Percentiles rank a stretch among this genome's conserved stretches.
Conservation (phyloP, 805 yeast species). For the Suhomyces vadensis region DNA sequence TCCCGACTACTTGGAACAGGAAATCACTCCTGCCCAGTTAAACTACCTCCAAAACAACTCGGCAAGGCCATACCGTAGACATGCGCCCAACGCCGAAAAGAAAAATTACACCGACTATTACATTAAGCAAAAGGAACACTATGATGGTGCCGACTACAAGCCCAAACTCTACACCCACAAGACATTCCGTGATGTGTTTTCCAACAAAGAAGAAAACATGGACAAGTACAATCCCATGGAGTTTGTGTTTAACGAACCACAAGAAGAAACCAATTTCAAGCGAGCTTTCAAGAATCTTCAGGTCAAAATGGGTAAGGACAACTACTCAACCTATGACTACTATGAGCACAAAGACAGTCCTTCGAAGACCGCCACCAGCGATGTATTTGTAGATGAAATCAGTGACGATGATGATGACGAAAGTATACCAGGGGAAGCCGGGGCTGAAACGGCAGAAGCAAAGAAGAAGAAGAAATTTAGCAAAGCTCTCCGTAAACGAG, state of each 20-base stretch:
- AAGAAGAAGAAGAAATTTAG: conserved; percentile 15
- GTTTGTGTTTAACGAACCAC: conserved; percentile 35
- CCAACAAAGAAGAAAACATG: conserved; percentile 29
- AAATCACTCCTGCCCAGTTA: conserved; percentile 42
- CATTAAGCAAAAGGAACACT: conserved; percentile 36
- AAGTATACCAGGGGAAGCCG: conserved; percentile 3
- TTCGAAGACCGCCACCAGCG: conserved; percentile 16
- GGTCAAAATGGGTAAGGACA: conserved; percentile 30
- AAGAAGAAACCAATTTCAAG: conserved; percentile 17
- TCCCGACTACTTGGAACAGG: conserved; percentile 31
- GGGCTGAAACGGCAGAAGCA: conserved; percentile 4
- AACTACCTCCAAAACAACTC: conserved; percentile 21
- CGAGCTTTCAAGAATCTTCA: conserved; percentile 30
- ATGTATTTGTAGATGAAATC: conserved; percentile 18
- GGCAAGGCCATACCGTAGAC: conserved; percentile 3
- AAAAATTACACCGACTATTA: conserved; percentile 31
- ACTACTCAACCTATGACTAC: conserved; percentile 38
- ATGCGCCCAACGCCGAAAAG: not conserved
- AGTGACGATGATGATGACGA: conserved; percentile 19
- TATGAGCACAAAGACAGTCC: conserved; percentile 22
- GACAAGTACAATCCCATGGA: conserved; percentile 41
- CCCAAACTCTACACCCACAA: conserved; percentile 41
- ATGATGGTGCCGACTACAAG: conserved; percentile 34
- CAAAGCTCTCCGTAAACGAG: conserved; percentile 16
- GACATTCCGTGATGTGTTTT: conserved; percentile 40